A percentile compares a stretch with the other conserved stretches of the same genome.
Conservation (phyloP, 305 asterid species). For the Ilex paraguariensis region DNA sequence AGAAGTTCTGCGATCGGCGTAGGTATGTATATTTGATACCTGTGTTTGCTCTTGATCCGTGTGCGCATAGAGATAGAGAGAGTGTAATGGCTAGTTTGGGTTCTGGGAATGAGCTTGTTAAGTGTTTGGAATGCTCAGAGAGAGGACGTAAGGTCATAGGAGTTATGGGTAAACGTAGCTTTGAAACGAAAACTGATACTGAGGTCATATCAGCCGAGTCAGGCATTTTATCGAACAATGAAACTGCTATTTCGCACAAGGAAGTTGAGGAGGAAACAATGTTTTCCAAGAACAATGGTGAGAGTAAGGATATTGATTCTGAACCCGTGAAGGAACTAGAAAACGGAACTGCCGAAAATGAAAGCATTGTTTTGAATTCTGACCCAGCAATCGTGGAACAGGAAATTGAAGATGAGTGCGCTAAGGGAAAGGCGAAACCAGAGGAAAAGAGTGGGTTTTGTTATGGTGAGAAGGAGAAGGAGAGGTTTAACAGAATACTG, state of each 20-base stretch:
- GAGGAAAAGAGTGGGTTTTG: conserved; percentile 39
- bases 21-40: conserved; percentile 88
- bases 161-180: conserved; percentile 53
- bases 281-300: conserved; percentile 17
- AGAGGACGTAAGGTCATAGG: conserved; percentile 81
- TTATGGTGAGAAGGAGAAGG: conserved; percentile 63
- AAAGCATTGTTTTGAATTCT: neutral
- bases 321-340: conserved; percentile 18
- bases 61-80: conserved; percentile 82
- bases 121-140: conserved; percentile 84
- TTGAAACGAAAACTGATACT: conserved; percentile 19
- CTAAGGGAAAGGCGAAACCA: conserved; percentile 9
- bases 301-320: conserved; percentile 6
- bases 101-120: conserved; percentile 60
- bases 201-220: conserved; percentile 29
- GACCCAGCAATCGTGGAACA: conserved; percentile 1
- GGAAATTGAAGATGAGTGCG: conserved; percentile 17
- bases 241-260: neutral
- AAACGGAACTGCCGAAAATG: conserved; percentile 18
- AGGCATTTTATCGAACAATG: conserved; percentile 36
- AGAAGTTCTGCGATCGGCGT: conserved; percentile 87
- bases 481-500: conserved; percentile 69
- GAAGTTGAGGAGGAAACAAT: conserved; percentile 4
- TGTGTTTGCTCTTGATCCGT: conserved; percentile 78
- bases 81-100: conserved; percentile 81